Evolutionary conservation across 1,139 yeast species (phyloP).

Genomic region (Suhomyces maxii): DNA sequence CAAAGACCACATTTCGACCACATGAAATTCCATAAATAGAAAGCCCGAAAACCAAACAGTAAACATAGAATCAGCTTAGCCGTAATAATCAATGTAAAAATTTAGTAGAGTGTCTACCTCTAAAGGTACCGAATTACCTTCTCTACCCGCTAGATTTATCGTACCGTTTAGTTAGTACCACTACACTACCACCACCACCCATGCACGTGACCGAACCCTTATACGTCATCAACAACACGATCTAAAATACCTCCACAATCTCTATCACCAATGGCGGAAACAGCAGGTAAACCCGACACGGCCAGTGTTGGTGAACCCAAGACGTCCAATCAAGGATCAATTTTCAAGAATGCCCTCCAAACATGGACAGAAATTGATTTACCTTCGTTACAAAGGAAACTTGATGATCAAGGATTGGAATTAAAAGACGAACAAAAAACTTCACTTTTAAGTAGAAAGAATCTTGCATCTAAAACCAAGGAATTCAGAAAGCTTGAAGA

Average conservation of each 20-base stretch:
- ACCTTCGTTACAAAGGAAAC: slow-evolving; percentile 61
- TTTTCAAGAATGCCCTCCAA: slow-evolving; percentile 55
- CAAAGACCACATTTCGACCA: too few relatives aligned
- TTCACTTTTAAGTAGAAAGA: slow-evolving; percentile 69
- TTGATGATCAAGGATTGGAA: slow-evolving; percentile 75
- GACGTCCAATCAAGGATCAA: slow-evolving; percentile 11
- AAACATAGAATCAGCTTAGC: too few relatives aligned
- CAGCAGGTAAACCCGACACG: background rate
- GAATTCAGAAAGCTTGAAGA: slow-evolving; percentile 72
- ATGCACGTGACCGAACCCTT: background rate
- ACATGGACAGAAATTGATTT: slow-evolving; percentile 78
- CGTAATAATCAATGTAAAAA: too few relatives aligned
- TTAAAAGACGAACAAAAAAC: slow-evolving; percentile 69
- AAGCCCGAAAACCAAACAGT: too few relatives aligned
- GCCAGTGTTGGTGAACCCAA: slow-evolving; percentile 1
- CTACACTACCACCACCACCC: background rate
- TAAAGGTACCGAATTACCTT: too few relatives aligned
- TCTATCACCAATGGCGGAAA: background rate
- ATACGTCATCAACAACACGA: background rate
- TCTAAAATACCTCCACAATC: background rate
- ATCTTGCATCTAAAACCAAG: slow-evolving; percentile 78
- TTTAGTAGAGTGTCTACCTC: too few relatives aligned
- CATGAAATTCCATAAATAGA: too few relatives aligned
- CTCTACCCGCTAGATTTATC: background rate
- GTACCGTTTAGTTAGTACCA: background rate